Conservation (phyloP, 2,329 filamentous ascomycete genomes). For the Epichloe gansuensis region DNA sequence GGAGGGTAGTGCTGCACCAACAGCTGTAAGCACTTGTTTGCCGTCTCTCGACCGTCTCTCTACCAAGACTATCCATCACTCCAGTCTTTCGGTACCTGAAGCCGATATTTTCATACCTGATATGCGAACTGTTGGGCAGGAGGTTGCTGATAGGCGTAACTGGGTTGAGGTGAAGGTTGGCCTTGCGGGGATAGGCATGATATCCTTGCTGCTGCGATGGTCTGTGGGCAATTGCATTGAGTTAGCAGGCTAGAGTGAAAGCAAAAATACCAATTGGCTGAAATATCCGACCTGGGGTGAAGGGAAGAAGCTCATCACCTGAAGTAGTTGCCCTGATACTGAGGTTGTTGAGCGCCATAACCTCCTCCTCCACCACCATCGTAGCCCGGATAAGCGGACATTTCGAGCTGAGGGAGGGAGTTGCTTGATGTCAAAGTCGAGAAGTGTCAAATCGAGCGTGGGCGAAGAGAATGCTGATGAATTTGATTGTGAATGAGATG, state of each 20-base stretch:
- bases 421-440: neutral
- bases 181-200: conserved; percentile 33
- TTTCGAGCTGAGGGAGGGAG: conserved; percentile 18
- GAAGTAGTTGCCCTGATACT: conserved; percentile 24
- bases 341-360: conserved; percentile 26
- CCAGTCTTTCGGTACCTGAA: conserved; percentile 19
- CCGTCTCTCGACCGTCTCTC: neutral
- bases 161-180: conserved; percentile 36
- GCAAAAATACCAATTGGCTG: neutral
- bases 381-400: conserved; percentile 54
- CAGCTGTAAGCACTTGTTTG: neutral
- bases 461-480: neutral
- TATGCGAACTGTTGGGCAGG: conserved; percentile 31
- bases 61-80: neutral
- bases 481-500: neutral
- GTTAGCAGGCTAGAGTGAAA: neutral
- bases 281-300: too few species aligned
- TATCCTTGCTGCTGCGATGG: conserved; percentile 8
- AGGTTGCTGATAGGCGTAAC: conserved; percentile 32
- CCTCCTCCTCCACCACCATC: conserved; percentile 27
- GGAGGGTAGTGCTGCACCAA: conserved; percentile 16
- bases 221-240: neutral
- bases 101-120: conserved; percentile 13
- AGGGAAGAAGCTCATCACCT: conserved; percentile 6
- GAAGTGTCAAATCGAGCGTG: neutral